Conservation (phyloP, 176 grass and related monocot genomes). For the Zoysia pacifica region DNA sequence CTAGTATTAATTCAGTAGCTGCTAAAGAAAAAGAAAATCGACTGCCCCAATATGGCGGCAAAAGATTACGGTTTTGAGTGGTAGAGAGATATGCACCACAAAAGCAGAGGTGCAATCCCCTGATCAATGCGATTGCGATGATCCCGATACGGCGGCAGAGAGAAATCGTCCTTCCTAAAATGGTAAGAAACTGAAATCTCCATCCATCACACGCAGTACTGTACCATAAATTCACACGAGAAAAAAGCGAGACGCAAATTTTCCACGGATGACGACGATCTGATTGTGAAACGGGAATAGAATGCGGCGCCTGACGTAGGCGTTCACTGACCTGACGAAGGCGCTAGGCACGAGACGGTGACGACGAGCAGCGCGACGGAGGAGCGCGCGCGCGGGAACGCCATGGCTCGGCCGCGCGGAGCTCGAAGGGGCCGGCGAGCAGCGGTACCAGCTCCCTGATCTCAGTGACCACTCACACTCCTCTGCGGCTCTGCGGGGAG, state of each 20-base stretch:
- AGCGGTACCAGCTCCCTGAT: neutral
- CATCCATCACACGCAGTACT: neutral
- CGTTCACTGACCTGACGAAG: constrained; percentile 33
- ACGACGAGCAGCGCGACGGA: constrained; percentile 36
- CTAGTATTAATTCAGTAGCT: neutral
- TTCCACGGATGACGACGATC: neutral
- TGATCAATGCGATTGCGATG: neutral
- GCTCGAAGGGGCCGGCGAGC: neutral
- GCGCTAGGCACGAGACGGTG: neutral
- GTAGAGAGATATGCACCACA: neutral
- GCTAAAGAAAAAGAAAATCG: neutral
- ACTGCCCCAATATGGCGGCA: neutral
- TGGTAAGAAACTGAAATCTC: neutral
- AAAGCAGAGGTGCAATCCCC: neutral
- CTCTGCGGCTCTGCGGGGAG: no score
- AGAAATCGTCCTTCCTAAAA: neutral
- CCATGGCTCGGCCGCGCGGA: constrained; percentile 1
- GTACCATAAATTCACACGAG: neutral
- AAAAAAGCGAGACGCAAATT: neutral
- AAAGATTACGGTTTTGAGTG: neutral
- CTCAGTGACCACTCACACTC: neutral
- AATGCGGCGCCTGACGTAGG: neutral
- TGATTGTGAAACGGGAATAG: neutral
- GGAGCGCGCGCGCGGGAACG: neutral
- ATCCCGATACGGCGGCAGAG: neutral